A percentile compares a stretch with the other conserved stretches of the same genome.
These are phyloP conservation scores for Syzygium aromaticum DNA, from an alignment of 345 rosid genomes.

Conservation along the genomic window DNA sequence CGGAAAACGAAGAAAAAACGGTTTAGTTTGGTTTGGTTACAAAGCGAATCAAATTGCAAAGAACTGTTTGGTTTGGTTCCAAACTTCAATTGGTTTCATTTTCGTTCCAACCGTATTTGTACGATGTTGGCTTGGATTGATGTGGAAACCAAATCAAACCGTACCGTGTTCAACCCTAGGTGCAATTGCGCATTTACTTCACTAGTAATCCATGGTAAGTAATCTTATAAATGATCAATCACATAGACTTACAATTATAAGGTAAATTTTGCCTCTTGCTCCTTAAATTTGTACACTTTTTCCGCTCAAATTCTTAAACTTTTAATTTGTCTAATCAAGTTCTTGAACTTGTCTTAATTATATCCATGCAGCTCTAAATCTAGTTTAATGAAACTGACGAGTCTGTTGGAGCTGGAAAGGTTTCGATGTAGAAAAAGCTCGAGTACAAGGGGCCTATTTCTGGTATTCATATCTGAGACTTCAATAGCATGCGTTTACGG, in stretches of 20 bases:
- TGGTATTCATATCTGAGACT: neutral
- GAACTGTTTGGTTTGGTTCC: too few relatives aligned
- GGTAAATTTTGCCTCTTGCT: neutral
- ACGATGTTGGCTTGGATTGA: neutral
- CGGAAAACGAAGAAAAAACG: too few relatives aligned
- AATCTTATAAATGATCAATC: neutral
- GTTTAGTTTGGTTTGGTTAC: neutral
- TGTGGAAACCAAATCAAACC: neutral
- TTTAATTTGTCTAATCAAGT: neutral
- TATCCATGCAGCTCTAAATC: neutral
- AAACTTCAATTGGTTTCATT: neutral
- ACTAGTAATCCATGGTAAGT: neutral
- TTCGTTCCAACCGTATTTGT: fast-evolving
- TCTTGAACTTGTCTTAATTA: neutral
- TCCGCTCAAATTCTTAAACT: neutral
- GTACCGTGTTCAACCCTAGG: neutral
- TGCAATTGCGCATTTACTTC: neutral
- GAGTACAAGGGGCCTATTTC: neutral
- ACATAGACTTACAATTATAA: neutral
- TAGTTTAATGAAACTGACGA: neutral
- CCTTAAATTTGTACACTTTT: neutral
- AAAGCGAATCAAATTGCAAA: too few relatives aligned
- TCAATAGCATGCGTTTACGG: neutral
- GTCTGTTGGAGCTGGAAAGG: fast-evolving
- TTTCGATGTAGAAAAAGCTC: neutral